Evolutionary conservation across 768 basidiomycete genomes (phyloP).

Genomic region (Omphalotus guepiniiformis): DNA sequence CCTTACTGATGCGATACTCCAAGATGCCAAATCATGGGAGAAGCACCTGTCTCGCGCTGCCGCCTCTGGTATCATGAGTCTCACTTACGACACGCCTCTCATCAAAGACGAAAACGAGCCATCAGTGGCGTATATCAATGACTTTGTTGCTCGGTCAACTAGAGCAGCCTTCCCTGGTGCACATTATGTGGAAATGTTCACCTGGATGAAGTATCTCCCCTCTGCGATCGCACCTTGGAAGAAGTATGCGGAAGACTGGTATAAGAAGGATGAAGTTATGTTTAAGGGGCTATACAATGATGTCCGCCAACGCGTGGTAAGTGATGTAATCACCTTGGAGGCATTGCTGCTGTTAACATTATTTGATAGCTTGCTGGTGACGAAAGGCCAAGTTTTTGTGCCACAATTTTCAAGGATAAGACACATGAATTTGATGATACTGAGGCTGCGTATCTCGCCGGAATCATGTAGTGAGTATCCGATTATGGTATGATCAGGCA

Average conservation of each 20-base stretch:
- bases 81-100: conserved; percentile 15
- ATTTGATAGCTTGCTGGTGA: not conserved
- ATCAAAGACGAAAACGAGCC: conserved; percentile 11
- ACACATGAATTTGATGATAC: not conserved
- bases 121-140: conserved; percentile 11
- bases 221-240: conserved; percentile 19
- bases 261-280: conserved; percentile 5
- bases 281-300: conserved; percentile 8
- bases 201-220: conserved; percentile 28
- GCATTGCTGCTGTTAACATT: not conserved
- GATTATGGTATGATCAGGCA: not conserved
- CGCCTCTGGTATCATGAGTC: conserved; percentile 9
- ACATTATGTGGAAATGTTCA: conserved; percentile 30
- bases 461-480: not conserved
- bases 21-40: conserved; percentile 24
- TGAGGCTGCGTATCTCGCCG: not conserved
- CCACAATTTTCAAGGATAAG: not conserved
- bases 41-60: conserved; percentile 20
- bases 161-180: conserved; percentile 29
- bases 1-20: conserved; percentile 23
- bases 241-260: conserved; percentile 10
- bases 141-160: conserved; percentile 22
- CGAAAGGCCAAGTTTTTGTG: conserved; percentile 8
- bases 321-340: not conserved
- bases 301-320: conserved; percentile 7